Evolutionary conservation across 768 basidiomycete genomes (phyloP), one percentile per base, ranked within the genome.

Genomic region (Amyloporia xantha): DNA sequence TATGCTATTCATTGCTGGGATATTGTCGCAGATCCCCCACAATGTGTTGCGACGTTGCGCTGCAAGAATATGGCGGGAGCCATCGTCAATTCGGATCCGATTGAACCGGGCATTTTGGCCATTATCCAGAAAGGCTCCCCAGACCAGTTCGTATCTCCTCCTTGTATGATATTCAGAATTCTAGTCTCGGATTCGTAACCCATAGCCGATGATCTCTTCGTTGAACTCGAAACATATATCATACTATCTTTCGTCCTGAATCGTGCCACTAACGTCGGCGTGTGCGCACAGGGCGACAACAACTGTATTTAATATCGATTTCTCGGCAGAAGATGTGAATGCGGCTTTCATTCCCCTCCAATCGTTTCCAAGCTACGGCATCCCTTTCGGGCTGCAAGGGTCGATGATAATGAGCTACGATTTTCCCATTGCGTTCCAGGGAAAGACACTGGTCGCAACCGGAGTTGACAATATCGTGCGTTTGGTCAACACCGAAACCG

Each of bases 1-100:
- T 72, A 69, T 24, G 62, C 62, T 20, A 48, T 84, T 23, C 77
- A 79, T 33, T 80, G 80, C 54, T 84, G 83, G 83, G 77, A 84
- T 53, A 39, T 81, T 7, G 41, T 59, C 0, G 9, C 48, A 10
- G 45, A 56, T 2, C 51, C 61, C 0, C 71, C 75, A 0, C 53
- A 43, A 6, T 78, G 74, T 52, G 57, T 79, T 27, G 80, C 79
- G 1, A 57, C 64, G 4, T 68, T 70, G 57, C 54, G 25, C 69
- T 74, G 36, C 62, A 68, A n/a, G 49, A 48, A 13, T 49, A 47
- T 45, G 48, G 27, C 27, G 9, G 48, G 71, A 74, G 61, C 77
- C 53, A 66, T 68, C 5, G 62, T 81, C 35, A 83, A 81, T 49
- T 66, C 69, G 2, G 68, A 69, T 27, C 54, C 62, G 0, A 52